phyloP scores from a whole-genome alignment of 352 stramenopile species.

The Phytopythium cucurbitacearum region DNA sequence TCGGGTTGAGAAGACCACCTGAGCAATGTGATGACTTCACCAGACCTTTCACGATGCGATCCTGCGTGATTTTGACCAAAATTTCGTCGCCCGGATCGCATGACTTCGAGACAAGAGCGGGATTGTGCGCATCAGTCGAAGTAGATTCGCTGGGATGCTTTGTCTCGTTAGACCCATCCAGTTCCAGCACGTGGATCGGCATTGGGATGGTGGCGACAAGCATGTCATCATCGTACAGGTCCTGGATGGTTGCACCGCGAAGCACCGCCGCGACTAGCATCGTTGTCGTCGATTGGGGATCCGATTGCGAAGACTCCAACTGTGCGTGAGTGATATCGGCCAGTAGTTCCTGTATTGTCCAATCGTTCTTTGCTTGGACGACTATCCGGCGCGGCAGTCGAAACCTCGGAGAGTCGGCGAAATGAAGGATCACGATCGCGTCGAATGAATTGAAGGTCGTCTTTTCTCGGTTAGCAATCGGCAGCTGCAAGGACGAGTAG shows the following conservation, averaged over 20 bases:
- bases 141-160: not conserved
- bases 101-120: not conserved
- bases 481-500: constrained; percentile 79
- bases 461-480: constrained; percentile 15
- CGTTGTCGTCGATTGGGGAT: not conserved
- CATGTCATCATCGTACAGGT: constrained; percentile 25
- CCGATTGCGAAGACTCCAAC: constrained; percentile 6
- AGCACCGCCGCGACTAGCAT: constrained; percentile 14
- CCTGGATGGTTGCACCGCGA: constrained; percentile 20
- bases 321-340: constrained; percentile 22
- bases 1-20: not conserved
- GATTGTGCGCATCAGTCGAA: not conserved
- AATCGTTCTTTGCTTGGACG: constrained; percentile 13
- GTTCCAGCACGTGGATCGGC: constrained; percentile 38
- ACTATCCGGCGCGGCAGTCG: constrained; percentile 12
- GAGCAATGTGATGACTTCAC: constrained; percentile 4
- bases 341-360: constrained; percentile 40
- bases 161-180: constrained; percentile 9
- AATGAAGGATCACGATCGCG: constrained; percentile 35
- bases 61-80: constrained; percentile 12
- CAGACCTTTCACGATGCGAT: constrained; percentile 19
- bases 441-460: constrained; percentile 8
- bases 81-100: constrained; percentile 7
- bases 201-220: constrained; percentile 18
- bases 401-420: constrained; percentile 14